Base-by-base conservation (phyloP, 2,329 filamentous ascomycete genomes). In the Diaporthe vexans region DNA sequence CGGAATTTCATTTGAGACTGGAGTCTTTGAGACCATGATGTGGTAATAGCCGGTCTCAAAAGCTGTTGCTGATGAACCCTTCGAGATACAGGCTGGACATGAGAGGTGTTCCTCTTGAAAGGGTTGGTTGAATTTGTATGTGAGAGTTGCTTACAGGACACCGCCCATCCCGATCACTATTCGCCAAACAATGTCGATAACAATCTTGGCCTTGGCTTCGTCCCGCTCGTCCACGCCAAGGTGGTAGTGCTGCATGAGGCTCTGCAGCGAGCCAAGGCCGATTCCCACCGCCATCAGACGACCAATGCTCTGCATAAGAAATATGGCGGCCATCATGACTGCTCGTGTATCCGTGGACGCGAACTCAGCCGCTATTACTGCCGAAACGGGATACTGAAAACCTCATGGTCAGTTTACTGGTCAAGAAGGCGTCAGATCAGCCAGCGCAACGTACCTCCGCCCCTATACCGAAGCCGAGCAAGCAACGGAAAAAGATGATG, bases 101-200 rank as follows among this genome's bases (percentile, higher is more conserved):
- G 26, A 21, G 54, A 33, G 17, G 17, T 19, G 54, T 21, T 33
- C 21, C 29, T 57, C 54, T 33, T 33, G 15, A 33, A 9, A 17
- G 52, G 15, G 3, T 46, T 46, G 46, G 46, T 21, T 33, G 4
- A 57, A 4, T 11, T 33, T 33, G 17, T 33, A 19, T 21, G 26
- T 26, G 54, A 57, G 6, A 57, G 26, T 19, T 33, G 26, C 54
- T 57, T 33, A 57, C 54, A 51, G 46, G 46, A 88, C 78, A 13
- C 85, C 85, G 10, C 86, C 87, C 26, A 88, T 82, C 0, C 86
- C 87, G 56, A 87, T 83, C 2, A 88, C 84, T 80, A 85, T 85
- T 26, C 87, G 80, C 87, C 87, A 89, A 76, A 86, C 84, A n/a
- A 81, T 82, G 75, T 88, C 86, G 9, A 88, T 81, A 1, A 82